Evolutionary conservation across 345 rosid genomes (phyloP).

Genomic region (Hypericum androsaemum): DNA sequence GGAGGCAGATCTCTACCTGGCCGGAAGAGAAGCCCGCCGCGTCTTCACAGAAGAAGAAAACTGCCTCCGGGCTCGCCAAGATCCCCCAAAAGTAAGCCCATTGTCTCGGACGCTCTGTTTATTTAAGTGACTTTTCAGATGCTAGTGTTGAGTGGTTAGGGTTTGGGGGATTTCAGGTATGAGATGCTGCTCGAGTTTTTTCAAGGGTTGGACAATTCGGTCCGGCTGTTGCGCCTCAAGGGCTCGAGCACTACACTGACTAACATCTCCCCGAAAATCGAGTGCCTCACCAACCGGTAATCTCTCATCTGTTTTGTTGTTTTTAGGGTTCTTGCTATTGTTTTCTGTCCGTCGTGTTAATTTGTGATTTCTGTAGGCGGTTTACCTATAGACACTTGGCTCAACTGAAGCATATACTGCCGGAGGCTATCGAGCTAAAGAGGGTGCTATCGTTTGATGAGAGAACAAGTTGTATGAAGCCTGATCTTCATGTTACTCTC

Average conservation of each 20-base stretch:
- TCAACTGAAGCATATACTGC: slow-evolving; percentile 63
- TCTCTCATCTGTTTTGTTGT: background rate
- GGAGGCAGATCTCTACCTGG: slow-evolving; percentile 19
- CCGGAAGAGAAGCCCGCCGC: slow-evolving; percentile 7
- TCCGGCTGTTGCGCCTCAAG: slow-evolving; percentile 39
- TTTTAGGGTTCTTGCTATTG: background rate
- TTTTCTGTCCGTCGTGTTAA: background rate
- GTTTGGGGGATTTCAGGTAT: background rate
- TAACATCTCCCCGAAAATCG: slow-evolving; percentile 43
- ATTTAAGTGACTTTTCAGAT: background rate
- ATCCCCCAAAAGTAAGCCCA: slow-evolving; percentile 20
- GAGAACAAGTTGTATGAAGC: slow-evolving; percentile 61
- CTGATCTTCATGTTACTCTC: slow-evolving; percentile 59
- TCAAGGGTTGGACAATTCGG: slow-evolving; percentile 13
- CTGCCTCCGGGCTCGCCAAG: background rate
- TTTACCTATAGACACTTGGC: slow-evolving; percentile 58
- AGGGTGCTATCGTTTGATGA: slow-evolving; percentile 51
- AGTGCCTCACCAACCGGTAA: slow-evolving; percentile 67
- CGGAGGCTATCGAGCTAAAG: slow-evolving; percentile 69
- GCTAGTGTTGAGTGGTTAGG: background rate
- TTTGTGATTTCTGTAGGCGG: slow-evolving; percentile 40
- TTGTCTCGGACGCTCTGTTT: too few relatives aligned
- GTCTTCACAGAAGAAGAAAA: background rate
- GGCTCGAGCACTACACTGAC: slow-evolving; percentile 44
- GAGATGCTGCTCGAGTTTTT: background rate